Evolutionary conservation across 768 basidiomycete species (phyloP).

Genomic region (Xerocomus potaroensis): DNA sequence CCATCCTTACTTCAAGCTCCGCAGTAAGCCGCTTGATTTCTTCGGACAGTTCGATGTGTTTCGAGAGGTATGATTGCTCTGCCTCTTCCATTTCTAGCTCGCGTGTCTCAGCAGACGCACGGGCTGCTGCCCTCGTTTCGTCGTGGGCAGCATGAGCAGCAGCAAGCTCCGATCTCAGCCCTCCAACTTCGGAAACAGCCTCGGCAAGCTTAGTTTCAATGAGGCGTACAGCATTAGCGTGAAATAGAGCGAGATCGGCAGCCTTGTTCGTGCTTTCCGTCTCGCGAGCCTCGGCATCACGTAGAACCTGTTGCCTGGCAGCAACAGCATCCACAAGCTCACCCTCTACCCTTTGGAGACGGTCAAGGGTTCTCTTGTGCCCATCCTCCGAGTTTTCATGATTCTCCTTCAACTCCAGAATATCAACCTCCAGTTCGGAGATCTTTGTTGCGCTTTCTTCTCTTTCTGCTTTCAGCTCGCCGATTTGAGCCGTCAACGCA

Average conservation of each 20-base stretch:
- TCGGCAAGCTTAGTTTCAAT: slow-evolving; percentile 42
- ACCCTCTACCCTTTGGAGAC: slow-evolving; percentile 49
- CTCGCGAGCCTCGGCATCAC: slow-evolving; percentile 46
- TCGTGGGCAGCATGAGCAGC: slow-evolving; percentile 45
- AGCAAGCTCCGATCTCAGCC: slow-evolving; percentile 45
- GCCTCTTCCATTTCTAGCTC: slow-evolving; percentile 47
- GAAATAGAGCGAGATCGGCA: slow-evolving; percentile 39
- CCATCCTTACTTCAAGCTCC: slow-evolving; percentile 60
- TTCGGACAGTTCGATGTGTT: slow-evolving; percentile 48
- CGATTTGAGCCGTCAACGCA: slow-evolving; percentile 46
- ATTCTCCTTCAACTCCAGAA: slow-evolving; percentile 70
- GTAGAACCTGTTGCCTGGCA: slow-evolving; percentile 44
- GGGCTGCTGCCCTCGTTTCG: slow-evolving; percentile 40
- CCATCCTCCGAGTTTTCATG: slow-evolving; percentile 64
- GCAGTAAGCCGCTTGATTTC: slow-evolving; percentile 51
- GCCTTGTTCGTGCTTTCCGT: slow-evolving; percentile 38
- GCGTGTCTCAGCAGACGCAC: slow-evolving; percentile 46
- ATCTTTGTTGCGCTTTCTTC: slow-evolving; percentile 68
- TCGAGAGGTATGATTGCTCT: slow-evolving; percentile 45
- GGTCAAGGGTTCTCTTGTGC: slow-evolving; percentile 40
- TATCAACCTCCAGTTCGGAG: slow-evolving; percentile 78
- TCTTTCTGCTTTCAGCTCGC: slow-evolving; percentile 54
- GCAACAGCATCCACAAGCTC: slow-evolving; percentile 47
- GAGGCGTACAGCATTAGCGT: slow-evolving; percentile 44
- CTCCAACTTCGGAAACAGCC: slow-evolving; percentile 41